Evolutionary conservation across 345 rosid species (phyloP), one percentile per base, ranked within the genome.

Genomic region (Carallia pectinifolia): DNA sequence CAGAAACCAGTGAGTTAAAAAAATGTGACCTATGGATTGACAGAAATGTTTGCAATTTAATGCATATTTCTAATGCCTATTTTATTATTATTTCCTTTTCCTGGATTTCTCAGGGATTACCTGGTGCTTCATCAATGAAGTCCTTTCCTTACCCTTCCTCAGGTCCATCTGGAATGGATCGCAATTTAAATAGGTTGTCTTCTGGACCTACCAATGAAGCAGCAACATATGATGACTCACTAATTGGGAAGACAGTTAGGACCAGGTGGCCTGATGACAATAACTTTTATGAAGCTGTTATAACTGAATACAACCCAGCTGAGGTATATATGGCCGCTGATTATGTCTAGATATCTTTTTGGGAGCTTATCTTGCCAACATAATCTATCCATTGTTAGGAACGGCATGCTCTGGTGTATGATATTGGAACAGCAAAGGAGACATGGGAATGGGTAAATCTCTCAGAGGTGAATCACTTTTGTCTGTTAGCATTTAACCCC

Each of bases 381-480:
- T 19, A 58, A 33, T 48, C 58, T 40, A 12, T 68, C 53, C 44
- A 50, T 56, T 75, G 18, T 72, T 64, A 89, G 97, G 96, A 93
- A 72, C 84, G 76, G 29, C 97, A 92, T 89, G 91, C 91, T 61
- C 75, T 92, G 71, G 97, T 92, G 52, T 92, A 92, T 63, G 96
- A 92, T 82, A 90, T 81, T 9, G 91, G 88, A 71, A 80, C 96
- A 62, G 67, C 76, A 19, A 68, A 72, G 67, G 98, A 92, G 86
- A 86, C 98, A 55, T 92, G 96, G 98, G 96, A 92, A 83, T 92
- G 95, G 96, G 96, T 92, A 67, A 88, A 86, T 61, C 91, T 92
- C 75, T 75, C 88, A 27, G 98, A 92, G 93, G 96, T 90, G 81
- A 53, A 38, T 61, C 18, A 59, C 5, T 4, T 63, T 67, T 67